Evolutionary conservation across 2,329 filamentous ascomycete genomes (phyloP), one percentile per base, ranked within the genome.

Genomic region (Monilinia aucupariae): DNA sequence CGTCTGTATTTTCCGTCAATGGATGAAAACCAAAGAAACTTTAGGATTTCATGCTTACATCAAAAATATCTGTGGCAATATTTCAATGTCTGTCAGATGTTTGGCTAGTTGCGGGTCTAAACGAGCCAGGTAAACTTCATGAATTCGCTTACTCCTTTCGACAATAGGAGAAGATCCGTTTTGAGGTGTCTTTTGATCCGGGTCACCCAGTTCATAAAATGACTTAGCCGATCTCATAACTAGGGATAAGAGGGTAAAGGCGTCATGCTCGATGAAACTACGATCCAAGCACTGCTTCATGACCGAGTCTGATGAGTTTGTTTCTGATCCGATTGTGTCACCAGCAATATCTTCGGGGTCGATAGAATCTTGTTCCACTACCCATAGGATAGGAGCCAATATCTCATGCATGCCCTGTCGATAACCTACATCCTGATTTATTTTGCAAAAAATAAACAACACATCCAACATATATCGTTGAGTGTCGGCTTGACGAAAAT

Each of bases 321-420:
- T 58, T 47, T 39, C 45, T 17, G n/a, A 59, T 3, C 62, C 10
- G 22, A 83, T 49, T 79, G 72, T 27, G 79, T 56, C 54, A 41
- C 48, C 37, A n/a, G 61, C 49, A 13, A 53, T 56, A 20, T 54
- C 63, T 8, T 39, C 45, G 32, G 51, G 50, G 32, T 90, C 82
- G 58, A 96, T 79, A 8, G 92, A 88, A 76, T 99, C 94, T 69
- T 87, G 82, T 69, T 92, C 86, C 7, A 97, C 78, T 2, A 91
- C 89, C 82, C 91, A 91, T 8, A 97, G 79, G 45, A 99, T 86
- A 0, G 94, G 92, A 0, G 94, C 94, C 17, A 97, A 80, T 50
- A 99, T 80, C 76, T 99, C 94, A 74, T 99, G 94, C 93, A 99
- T 99, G 13, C 94, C 94, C 77, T 99, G 94, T n/a, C 94, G 86